These are phyloP conservation scores for Sporothrix sp. DNA, from an alignment of 2,329 filamentous ascomycete genomes.

Conservation along the genomic window DNA sequence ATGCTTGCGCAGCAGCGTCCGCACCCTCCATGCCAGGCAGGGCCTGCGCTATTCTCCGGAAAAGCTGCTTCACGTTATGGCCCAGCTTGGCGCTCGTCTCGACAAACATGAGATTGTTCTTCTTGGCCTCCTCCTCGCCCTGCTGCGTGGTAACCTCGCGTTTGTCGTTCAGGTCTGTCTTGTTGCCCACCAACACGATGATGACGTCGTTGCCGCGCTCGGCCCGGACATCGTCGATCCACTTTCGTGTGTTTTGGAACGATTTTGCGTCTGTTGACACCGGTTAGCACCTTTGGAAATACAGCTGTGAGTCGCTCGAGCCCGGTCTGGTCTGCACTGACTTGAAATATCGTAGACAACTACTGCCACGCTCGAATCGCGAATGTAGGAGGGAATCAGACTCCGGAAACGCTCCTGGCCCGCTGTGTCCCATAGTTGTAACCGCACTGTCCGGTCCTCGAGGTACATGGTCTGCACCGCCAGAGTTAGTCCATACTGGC, in stretches of 20 bases:
- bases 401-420: constrained; percentile 96
- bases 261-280: constrained; percentile 67
- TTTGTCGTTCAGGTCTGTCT: constrained; percentile 98
- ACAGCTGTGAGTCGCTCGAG: neutral
- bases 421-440: constrained; percentile 97
- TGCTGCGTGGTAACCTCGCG: constrained; percentile 92
- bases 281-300: neutral
- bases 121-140: constrained; percentile 96
- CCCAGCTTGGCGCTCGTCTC: constrained; percentile 97
- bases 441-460: constrained; percentile 91
- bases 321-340: constrained; percentile 27
- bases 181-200: constrained; percentile 96
- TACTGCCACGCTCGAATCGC: constrained; percentile 93
- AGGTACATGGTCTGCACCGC: constrained; percentile 84
- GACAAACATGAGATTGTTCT: constrained; percentile 97
- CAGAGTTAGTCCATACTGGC: constrained; percentile 8
- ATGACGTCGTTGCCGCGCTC: constrained; percentile 98
- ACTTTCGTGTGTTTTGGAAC: constrained; percentile 98
- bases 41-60: constrained; percentile 96
- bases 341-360: constrained; percentile 98
- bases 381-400: constrained; percentile 95
- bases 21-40: constrained; percentile 95
- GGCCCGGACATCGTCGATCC: constrained; percentile 96
- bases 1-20: constrained; percentile 62
- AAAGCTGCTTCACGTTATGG: constrained; percentile 95